Evolutionary conservation across 2,329 filamentous ascomycete genomes (phyloP), one percentile per base, ranked within the genome.

Genomic region (Aureobasidium lini): DNA sequence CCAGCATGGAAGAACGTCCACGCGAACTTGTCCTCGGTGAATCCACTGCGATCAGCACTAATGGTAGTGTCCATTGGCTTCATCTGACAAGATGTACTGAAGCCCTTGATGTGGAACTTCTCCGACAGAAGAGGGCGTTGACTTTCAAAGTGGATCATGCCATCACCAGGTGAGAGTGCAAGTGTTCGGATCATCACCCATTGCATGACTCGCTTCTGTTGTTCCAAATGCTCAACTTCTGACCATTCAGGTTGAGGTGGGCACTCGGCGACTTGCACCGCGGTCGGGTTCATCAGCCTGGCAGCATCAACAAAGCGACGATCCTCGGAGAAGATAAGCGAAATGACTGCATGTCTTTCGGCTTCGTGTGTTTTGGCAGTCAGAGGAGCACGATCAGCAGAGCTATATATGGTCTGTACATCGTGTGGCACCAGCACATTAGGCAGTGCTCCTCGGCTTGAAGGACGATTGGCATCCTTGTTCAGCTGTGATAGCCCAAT

Each of bases 1-100:
- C 94, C 94, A 61, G 95, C 90, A 71, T 99, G 94, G 74, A 99
- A 99, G 74, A 96, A 99, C 0, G 93, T 92, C 94, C 94, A 99
- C 69, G 90, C 93, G 42, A 96, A 90, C 72, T 95, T 97, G 67
- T 99, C 94, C 74, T 99, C 94, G 0, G 89, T 93, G 68, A 95
- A 95, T 2, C 87, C 79, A 6, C 82, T 80, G 67, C 93, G 90
- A 69, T 99, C 94, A 6, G 94, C 91, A n/a, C 90, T 92, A 32
- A 99, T 88, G 2, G 90, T 95, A 37, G 91, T 91, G 64, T 95
- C 94, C 62, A 88, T 86, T 2, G 95, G 94, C 69, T 91, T 94
- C 78, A 99, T 92, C 8, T 94, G 79, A 68, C 92, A 96, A 57
- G 89, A 90, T 37, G 96, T 81, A 64, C 92, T 96, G 75, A 99